These are phyloP conservation scores for Artemisia argyi DNA, from an alignment of 129 eudicot species.

Conservation along the genomic window DNA sequence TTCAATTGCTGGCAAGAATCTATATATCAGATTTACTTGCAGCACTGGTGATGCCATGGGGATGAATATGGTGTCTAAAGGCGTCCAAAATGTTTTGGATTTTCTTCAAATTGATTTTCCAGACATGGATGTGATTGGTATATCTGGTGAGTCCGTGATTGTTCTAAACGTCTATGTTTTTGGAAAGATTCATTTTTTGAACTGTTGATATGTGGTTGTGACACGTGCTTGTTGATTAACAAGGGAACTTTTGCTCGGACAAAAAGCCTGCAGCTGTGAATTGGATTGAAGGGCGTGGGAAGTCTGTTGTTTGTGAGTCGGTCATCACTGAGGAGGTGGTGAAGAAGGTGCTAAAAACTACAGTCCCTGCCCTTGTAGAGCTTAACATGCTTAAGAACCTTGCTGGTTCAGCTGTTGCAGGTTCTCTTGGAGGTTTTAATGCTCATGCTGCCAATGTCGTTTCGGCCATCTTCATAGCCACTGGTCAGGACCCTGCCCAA, in stretches of 20 bases:
- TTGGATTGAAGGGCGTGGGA: constrained; percentile 81
- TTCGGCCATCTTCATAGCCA: constrained; percentile 70
- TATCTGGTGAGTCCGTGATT: constrained; percentile 53
- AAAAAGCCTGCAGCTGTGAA: constrained; percentile 71
- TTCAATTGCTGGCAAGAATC: constrained; percentile 64
- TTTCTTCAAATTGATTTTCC: constrained; percentile 66
- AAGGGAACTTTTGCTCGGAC: constrained; percentile 76
- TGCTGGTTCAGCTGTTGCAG: constrained; percentile 77
- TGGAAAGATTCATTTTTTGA: not conserved
- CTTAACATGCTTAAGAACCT: constrained; percentile 84
- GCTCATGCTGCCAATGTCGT: constrained; percentile 82
- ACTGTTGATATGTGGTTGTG: constrained; percentile 4
- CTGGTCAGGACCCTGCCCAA: constrained; percentile 82
- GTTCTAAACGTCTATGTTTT: not conserved
- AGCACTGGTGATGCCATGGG: constrained; percentile 88
- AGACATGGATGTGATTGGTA: constrained; percentile 74
- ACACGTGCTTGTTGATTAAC: constrained; percentile 15
- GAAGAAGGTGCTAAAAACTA: constrained; percentile 66
- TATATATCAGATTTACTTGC: constrained; percentile 68
- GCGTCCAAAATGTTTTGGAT: constrained; percentile 71
- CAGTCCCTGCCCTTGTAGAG: constrained; percentile 68
- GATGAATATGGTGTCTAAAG: constrained; percentile 86
- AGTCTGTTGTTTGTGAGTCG: constrained; percentile 74
- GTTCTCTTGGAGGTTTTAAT: constrained; percentile 79
- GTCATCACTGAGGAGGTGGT: constrained; percentile 61